A percentile compares a stretch with the other conserved stretches of the same genome.
Conservation (phyloP, 1,284 basidiomycete species). For the Rhizoctonia solani region DNA sequence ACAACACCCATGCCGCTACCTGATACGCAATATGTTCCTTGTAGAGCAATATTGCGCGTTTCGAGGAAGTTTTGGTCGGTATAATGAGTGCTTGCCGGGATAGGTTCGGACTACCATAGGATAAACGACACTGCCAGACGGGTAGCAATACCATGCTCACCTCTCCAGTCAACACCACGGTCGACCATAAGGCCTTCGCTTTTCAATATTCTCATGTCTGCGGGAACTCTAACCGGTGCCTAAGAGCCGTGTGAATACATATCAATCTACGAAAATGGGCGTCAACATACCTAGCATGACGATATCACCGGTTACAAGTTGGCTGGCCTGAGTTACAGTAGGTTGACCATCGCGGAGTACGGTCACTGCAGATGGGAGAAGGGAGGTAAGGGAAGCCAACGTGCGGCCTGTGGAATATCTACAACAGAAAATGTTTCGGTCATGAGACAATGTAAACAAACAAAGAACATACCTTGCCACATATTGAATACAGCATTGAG, state of each 20-base stretch:
- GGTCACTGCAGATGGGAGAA: slow-evolving; percentile 50
- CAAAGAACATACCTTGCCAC: slow-evolving; percentile 46
- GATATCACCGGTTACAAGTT: slow-evolving; percentile 87
- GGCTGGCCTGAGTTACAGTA: slow-evolving; percentile 76
- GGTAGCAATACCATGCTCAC: too few species aligned
- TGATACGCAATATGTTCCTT: slow-evolving; percentile 61
- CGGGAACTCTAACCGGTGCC: slow-evolving; percentile 48
- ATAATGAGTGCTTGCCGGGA: slow-evolving; percentile 43
- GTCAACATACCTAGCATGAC: slow-evolving; percentile 61
- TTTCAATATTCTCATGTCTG: slow-evolving; percentile 18
- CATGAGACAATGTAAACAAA: slow-evolving; percentile 10
- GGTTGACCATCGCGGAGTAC: slow-evolving; percentile 75
- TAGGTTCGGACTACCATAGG: slow-evolving; percentile 41
- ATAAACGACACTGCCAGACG: too few species aligned
- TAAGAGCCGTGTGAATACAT: slow-evolving; percentile 41
- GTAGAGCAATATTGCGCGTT: slow-evolving; percentile 46
- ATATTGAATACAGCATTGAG: slow-evolving; percentile 54
- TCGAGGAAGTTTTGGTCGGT: slow-evolving; percentile 45
- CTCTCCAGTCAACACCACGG: slow-evolving; percentile 64
- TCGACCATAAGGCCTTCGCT: slow-evolving; percentile 54
- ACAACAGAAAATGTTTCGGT: slow-evolving; percentile 30
- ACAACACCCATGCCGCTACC: slow-evolving; percentile 46
- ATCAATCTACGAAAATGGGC: not conserved
- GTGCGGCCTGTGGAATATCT: slow-evolving; percentile 50
- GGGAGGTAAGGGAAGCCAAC: slow-evolving; percentile 51